These are phyloP conservation scores for Rutstroemia sp. DNA, from an alignment of 2,329 filamentous ascomycete genomes.

Conservation along the genomic window DNA sequence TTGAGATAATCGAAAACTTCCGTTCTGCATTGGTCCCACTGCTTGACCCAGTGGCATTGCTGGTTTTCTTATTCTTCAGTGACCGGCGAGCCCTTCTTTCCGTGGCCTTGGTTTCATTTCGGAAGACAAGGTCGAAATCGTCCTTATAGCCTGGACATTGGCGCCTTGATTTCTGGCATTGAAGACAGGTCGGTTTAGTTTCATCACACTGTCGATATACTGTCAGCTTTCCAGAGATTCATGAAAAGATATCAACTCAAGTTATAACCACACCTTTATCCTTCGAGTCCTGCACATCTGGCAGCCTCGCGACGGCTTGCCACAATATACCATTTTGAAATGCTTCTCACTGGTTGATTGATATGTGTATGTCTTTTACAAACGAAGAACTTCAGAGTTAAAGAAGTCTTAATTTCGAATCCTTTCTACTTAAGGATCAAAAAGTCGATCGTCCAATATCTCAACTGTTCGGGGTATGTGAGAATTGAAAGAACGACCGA, in stretches of 20 bases:
- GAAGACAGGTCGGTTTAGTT: constrained; percentile 56
- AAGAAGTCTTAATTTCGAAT: not conserved
- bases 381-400: not conserved
- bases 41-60: not conserved
- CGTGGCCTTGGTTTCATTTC: constrained; percentile 64
- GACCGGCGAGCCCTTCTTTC: constrained; percentile 53
- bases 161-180: constrained; percentile 56
- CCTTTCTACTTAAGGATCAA: not conserved
- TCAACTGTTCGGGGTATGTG: not conserved
- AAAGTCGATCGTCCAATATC: not conserved
- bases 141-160: constrained; percentile 62
- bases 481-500: not conserved
- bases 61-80: constrained; percentile 38
- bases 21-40: constrained; percentile 1
- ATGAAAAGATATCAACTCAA: not conserved
- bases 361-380: not conserved
- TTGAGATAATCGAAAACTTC: constrained; percentile 3
- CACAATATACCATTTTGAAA: constrained; percentile 54
- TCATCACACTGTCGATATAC: constrained; percentile 52
- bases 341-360: not conserved
- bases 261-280: constrained; percentile 53
- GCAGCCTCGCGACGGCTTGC: constrained; percentile 60
- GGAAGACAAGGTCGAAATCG: constrained; percentile 65
- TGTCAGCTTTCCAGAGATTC: constrained; percentile 16
- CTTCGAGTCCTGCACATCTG: constrained; percentile 67